phyloP scores from a whole-genome alignment of 2,329 filamentous ascomycete genomes.

The Zymoseptoria crescenta region DNA sequence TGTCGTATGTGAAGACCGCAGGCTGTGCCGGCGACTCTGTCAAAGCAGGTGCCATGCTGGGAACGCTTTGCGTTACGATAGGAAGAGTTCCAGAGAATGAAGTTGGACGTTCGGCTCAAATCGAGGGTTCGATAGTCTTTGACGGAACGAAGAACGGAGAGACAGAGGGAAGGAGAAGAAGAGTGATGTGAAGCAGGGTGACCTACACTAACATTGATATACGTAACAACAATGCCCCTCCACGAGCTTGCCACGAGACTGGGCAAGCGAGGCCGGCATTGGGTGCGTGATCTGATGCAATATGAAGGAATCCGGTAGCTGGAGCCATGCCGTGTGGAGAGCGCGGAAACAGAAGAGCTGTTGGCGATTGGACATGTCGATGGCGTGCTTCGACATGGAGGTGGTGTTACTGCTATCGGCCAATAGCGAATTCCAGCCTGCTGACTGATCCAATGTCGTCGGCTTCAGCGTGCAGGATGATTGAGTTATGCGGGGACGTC shows the following conservation, averaged over 20 bases:
- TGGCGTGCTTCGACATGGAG: neutral
- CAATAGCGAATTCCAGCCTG: neutral
- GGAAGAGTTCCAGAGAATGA: neutral
- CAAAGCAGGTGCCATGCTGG: conserved; percentile 15
- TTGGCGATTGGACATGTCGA: neutral
- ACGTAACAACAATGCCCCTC: neutral
- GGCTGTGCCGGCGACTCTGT: conserved; percentile 7
- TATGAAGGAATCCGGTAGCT: neutral
- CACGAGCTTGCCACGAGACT: neutral
- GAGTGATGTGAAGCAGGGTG: neutral
- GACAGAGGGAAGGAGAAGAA: neutral
- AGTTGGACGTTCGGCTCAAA: neutral
- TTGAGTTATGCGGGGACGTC: too few species aligned
- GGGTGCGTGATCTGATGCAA: neutral
- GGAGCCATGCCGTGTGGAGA: neutral
- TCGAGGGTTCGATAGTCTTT: neutral
- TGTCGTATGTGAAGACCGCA: conserved; percentile 14
- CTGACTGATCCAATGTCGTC: too few species aligned
- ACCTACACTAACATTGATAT: neutral
- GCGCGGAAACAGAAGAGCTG: neutral
- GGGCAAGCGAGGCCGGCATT: neutral
- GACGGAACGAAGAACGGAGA: neutral
- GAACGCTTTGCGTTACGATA: neutral
- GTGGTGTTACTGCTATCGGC: neutral
- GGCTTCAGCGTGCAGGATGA: too few species aligned